Conservation (phyloP, 1,284 basidiomycete genomes). For the Volvariella volvacea region DNA sequence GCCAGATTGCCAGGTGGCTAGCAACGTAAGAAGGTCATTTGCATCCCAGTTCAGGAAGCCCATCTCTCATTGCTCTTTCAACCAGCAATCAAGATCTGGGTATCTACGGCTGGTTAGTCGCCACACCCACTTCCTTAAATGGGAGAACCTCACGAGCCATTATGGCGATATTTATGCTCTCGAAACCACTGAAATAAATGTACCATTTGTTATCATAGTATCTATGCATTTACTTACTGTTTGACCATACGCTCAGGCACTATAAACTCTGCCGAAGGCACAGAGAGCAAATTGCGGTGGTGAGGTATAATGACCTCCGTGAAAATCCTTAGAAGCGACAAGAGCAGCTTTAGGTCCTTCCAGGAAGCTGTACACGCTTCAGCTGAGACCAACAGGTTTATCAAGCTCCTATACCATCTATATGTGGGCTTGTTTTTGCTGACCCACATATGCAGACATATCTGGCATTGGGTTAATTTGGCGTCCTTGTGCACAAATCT, state of each 20-base stretch:
- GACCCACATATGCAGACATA: constrained; percentile 51
- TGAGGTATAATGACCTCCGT: constrained; percentile 45
- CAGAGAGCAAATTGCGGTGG: constrained; percentile 43
- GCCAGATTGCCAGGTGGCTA: constrained; percentile 53
- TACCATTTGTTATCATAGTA: not conserved
- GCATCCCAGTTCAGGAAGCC: constrained; percentile 48
- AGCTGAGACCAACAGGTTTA: not conserved
- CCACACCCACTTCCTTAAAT: too few species aligned
- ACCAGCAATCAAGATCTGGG: constrained; percentile 40
- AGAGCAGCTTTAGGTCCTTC: constrained; percentile 56
- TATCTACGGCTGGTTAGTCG: constrained; percentile 22
- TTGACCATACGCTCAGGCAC: constrained; percentile 56
- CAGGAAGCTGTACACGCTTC: constrained; percentile 34
- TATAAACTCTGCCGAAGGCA: constrained; percentile 51
- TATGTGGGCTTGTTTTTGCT: constrained; percentile 55
- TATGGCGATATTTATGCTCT: constrained; percentile 36
- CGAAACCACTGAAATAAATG: constrained; percentile 44
- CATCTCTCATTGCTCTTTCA: constrained; percentile 47
- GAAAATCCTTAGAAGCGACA: constrained; percentile 49
- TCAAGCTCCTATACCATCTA: constrained; percentile 37
- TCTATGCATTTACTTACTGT: constrained; percentile 24
- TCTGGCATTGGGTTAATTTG: constrained; percentile 19
- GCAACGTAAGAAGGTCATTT: constrained; percentile 45
- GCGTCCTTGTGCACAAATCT: not conserved
- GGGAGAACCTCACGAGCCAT: constrained; percentile 29